Base-by-base conservation (phyloP, 1,139 yeast species). In the Pneumocystis jirovecii region DNA sequence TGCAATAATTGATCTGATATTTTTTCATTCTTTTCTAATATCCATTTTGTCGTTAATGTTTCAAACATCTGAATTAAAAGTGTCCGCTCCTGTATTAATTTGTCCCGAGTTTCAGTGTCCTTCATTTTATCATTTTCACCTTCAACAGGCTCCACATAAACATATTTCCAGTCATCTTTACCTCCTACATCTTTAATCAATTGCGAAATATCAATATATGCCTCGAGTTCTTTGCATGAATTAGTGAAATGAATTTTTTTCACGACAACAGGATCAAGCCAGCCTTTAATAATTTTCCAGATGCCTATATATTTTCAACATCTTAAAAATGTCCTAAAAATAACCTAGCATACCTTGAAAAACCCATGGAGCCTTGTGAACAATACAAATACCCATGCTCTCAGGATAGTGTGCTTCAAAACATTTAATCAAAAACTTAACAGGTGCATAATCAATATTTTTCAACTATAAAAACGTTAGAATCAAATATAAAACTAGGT, bases 361-460 rank as follows among this genome's bases (percentile, higher is more conserved):
- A 62, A 89, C 81, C 95, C 96, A 87, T 6, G 96, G 96, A 0
- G 96, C 96, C 70, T 86, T 86, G 76, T 89, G 95, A 68, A 89
- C 84, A 72, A 87, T 79, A 64, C 89, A 76, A 65, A 82, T 82
- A 21, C 95, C 95, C 63, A 89, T 79, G 64, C 86, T 84, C 75
- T 89, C 96, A 0, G 96, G 96, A 74, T 88, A 89, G 73, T 88
- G 90, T 0, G 89, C 89, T 76, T 89, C 96, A 73, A 89, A 87
- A 68, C 88, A 83, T 65, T 82, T 80, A 67, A 87, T 83, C 76
- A 89, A 81, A 75, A 86, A 89, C 75, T 86, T 86, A 65, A 89
- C 90, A 2, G 95, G 89, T 7, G 82, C 80, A 72, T 87, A 86
- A 75, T 89, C 96, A 86, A 89, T 89, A 74, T 89, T 89, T 76